These are phyloP conservation scores for Abeoforma whisleri DNA, from an alignment of 78 protist genomes.

Conservation along the genomic window DNA sequence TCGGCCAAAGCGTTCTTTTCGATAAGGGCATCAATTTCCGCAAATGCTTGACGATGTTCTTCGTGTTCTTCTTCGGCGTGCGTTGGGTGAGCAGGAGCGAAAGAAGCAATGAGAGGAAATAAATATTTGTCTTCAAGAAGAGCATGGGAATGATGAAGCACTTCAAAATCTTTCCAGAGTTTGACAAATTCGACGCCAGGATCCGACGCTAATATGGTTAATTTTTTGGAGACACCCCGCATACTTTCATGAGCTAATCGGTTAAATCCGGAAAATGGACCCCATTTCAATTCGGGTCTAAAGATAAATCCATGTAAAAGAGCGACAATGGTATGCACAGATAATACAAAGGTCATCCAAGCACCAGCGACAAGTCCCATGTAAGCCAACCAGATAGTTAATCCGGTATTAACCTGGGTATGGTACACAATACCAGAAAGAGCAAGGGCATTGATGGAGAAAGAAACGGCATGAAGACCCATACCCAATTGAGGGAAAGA, in stretches of 20 bases:
- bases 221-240: constrained; percentile 18
- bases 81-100: constrained; percentile 13
- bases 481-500: neutral
- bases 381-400: constrained; percentile 3
- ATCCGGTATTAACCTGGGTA: neutral
- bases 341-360: constrained; percentile 19
- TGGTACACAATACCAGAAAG: neutral
- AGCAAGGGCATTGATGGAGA: constrained; percentile 27
- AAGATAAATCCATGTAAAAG: constrained; percentile 21
- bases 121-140: constrained; percentile 17
- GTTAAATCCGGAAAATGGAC: constrained; percentile 32
- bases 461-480: constrained; percentile 27
- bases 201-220: neutral
- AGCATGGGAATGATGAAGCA: neutral
- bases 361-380: constrained; percentile 6
- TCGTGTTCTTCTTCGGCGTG: constrained; percentile 36
- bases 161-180: constrained; percentile 22
- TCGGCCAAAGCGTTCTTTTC: neutral
- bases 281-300: constrained; percentile 34
- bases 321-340: constrained; percentile 28
- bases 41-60: constrained; percentile 9
- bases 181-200: neutral
- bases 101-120: constrained; percentile 1
- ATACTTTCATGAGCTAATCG: constrained; percentile 13
- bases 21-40: neutral